Evolutionary conservation across 177 flowering plant genomes (phyloP).

Genomic region (Vitis hybrid): DNA sequence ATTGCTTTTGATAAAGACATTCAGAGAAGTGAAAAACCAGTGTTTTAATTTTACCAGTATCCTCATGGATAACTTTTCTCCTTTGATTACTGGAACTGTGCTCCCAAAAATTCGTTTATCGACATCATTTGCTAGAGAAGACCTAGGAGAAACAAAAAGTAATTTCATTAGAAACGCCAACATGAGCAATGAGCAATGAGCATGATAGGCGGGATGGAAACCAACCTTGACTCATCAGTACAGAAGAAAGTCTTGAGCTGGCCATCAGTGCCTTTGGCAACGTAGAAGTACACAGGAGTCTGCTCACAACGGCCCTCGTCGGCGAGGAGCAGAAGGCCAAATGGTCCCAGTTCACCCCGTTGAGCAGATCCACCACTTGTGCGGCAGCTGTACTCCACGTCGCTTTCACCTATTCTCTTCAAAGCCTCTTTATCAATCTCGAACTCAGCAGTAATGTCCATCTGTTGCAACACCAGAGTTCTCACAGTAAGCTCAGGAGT

Average conservation of each 20-base stretch:
- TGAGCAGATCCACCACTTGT: constrained; percentile 52
- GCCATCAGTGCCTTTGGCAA: constrained; percentile 55
- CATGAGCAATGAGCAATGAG: too few species aligned
- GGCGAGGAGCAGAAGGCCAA: constrained; percentile 69
- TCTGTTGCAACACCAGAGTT: constrained; percentile 27
- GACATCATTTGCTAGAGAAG: constrained; percentile 66
- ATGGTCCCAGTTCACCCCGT: constrained; percentile 71
- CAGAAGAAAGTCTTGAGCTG: constrained; percentile 60
- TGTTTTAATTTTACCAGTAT: constrained; percentile 43
- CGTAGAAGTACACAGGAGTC: constrained; percentile 71
- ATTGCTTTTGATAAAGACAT: background rate
- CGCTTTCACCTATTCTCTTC: constrained; percentile 28
- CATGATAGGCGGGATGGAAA: background rate
- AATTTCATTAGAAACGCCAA: too few species aligned
- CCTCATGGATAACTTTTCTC: constrained; percentile 60
- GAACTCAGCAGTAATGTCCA: constrained; percentile 63
- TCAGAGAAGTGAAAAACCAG: background rate
- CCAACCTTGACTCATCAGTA: constrained; percentile 57
- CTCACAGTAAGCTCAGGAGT: background rate
- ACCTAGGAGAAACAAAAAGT: constrained; percentile 32
- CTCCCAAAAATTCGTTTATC: constrained; percentile 50
- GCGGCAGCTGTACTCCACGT: constrained; percentile 54
- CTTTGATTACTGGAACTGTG: constrained; percentile 60
- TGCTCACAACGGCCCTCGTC: constrained; percentile 52
- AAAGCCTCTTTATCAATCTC: constrained; percentile 42